phyloP scores from a whole-genome alignment of 1,284 basidiomycete genomes.

The Tremellales sp. region DNA sequence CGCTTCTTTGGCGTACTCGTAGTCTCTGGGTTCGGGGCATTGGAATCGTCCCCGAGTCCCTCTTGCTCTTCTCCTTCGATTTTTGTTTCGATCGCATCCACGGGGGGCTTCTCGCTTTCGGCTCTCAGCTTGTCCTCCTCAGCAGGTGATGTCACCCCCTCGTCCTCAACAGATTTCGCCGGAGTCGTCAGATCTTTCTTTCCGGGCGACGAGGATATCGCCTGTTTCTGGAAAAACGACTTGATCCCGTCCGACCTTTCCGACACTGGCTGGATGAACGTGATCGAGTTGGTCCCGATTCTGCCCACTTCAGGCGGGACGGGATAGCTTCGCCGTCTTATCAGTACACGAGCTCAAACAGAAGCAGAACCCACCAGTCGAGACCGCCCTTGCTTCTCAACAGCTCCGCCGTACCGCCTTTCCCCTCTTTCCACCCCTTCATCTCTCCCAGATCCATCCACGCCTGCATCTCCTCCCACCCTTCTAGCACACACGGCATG shows the following conservation, averaged over 20 bases:
- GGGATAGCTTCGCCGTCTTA: slow-evolving; percentile 65
- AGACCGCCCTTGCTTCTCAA: slow-evolving; percentile 69
- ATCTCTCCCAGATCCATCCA: slow-evolving; percentile 76
- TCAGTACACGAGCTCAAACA: neutral
- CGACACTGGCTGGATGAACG: slow-evolving; percentile 75
- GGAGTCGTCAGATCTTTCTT: neutral
- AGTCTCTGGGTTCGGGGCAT: slow-evolving; percentile 22
- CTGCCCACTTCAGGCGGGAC: slow-evolving; percentile 89
- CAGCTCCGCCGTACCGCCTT: slow-evolving; percentile 52
- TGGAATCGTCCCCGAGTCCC: slow-evolving; percentile 38
- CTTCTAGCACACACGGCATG: slow-evolving; percentile 80
- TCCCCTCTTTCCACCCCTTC: slow-evolving; percentile 60
- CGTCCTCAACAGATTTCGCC: neutral
- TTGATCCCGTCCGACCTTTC: slow-evolving; percentile 81
- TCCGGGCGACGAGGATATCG: slow-evolving; percentile 25
- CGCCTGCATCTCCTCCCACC: slow-evolving; percentile 57
- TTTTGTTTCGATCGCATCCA: slow-evolving; percentile 7
- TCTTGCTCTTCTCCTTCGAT: slow-evolving; percentile 18
- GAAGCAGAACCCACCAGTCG: slow-evolving; percentile 57
- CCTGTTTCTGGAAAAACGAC: slow-evolving; percentile 75
- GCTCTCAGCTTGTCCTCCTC: neutral
- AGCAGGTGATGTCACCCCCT: neutral
- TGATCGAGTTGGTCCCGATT: slow-evolving; percentile 74
- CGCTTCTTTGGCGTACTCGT: slow-evolving; percentile 2
- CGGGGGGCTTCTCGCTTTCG: neutral